Evolutionary conservation across 495 filamentous ascomycete genomes (phyloP), one percentile per base, ranked within the genome.

Genomic region (Schizothecium vesticola): DNA sequence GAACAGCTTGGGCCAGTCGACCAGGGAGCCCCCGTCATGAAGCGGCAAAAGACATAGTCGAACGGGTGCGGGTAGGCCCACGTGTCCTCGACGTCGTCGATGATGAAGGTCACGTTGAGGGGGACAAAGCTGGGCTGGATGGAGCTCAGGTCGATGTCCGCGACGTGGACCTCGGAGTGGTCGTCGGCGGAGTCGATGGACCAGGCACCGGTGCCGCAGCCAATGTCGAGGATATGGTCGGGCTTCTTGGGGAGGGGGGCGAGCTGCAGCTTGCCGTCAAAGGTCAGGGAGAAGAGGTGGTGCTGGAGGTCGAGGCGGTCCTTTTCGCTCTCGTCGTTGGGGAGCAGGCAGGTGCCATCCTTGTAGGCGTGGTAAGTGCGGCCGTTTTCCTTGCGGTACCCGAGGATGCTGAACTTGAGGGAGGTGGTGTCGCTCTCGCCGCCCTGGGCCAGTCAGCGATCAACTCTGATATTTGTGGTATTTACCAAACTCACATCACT

Each of bases 351-450:
- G 55, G 66, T 77, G 28, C 76, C 79, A 56, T 80, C 77, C 69
- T 79, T 80, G 68, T 79, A 85, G 57, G 79, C 78, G 62, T 85
- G 82, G 66, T 85, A 85, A 12, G 80, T 79, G 56, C 84, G 79
- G 13, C 83, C 83, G 71, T 85, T 86, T 70, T 85, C 80, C 12
- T 60, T 29, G 3, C 74, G 65, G 63, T 72, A 77, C 9, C 71
- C n/a, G 61, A 71, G 70, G 33, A 77, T 71, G 71, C 29, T 60
- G 56, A 57, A 66, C 3, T 57, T 26, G 57, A 66, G 26, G 1
- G 65, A 66, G 2, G 65, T 60, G 0, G 65, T 58, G 57, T 28
- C 22, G 57, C 26, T 66, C 10, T 24, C 65, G 31, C 31, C 26
- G 57, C 57, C 65, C 12, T 60, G 29, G 13, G 23, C 3, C n/a